Conservation (phyloP, 805 yeast genomes). For the Saccharomycopsis fibuligera region DNA sequence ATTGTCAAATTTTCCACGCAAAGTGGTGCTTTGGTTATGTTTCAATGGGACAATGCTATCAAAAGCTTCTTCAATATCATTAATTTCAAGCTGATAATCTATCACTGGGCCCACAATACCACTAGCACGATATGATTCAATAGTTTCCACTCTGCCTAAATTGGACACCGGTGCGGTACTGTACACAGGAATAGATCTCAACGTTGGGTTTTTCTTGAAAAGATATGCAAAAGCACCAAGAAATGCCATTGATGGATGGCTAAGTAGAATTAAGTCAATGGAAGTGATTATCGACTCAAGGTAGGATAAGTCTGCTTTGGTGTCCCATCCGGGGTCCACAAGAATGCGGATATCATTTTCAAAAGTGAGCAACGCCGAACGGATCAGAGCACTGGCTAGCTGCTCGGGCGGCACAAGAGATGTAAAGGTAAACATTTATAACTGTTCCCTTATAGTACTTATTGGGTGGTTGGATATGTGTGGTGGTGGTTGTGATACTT, state of each 20-base stretch:
- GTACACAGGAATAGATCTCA: constrained; percentile 54
- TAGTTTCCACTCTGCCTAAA: constrained; percentile 76
- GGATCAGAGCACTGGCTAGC: constrained; percentile 16
- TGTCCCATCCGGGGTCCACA: constrained; percentile 70
- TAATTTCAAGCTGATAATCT: constrained; percentile 51
- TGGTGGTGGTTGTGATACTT: too few species aligned
- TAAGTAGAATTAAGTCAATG: constrained; percentile 67
- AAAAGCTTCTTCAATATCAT: constrained; percentile 75
- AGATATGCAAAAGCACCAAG: constrained; percentile 73
- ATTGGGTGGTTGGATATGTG: too few species aligned
- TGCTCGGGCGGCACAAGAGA: constrained; percentile 24
- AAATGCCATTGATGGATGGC: constrained; percentile 78
- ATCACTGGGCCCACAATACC: constrained; percentile 73
- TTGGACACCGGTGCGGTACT: constrained; percentile 88
- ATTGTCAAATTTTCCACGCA: constrained; percentile 48
- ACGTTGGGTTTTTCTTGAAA: constrained; percentile 36
- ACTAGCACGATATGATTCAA: constrained; percentile 68
- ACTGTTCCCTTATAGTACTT: too few species aligned
- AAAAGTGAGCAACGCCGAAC: constrained; percentile 49
- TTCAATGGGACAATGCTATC: constrained; percentile 66
- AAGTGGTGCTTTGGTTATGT: constrained; percentile 66
- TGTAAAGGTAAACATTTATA: constrained; percentile 27
- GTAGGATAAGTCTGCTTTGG: constrained; percentile 36
- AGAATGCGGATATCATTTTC: constrained; percentile 33
- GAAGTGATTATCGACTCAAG: constrained; percentile 39